Base-by-base conservation (phyloP, 1,284 basidiomycete species). In the Trametes polyzona region DNA sequence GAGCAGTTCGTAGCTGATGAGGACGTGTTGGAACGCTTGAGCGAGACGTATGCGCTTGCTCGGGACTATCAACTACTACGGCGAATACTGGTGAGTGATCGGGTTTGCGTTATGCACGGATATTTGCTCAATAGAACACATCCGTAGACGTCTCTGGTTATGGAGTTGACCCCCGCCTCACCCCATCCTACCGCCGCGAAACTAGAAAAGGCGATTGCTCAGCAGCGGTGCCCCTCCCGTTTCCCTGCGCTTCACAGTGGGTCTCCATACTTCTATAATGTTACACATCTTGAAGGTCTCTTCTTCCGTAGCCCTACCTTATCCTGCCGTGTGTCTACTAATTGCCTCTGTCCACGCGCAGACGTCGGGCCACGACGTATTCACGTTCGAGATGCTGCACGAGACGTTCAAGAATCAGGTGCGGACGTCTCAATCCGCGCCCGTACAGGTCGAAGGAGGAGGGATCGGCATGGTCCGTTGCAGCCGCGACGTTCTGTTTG, bases 331-430 rank as follows among this genome's bases (percentile, higher is more conserved):
- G n/a, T 90, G 88, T 67, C 76, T 93, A 24, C 78, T 93, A 33
- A 84, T 93, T 47, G 87, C 91, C 23, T 80, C 83, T 1, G 74
- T 81, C 57, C 91, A 92, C 64, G 76, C 79, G 8, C 75, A 83
- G 35, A 84, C 82, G 2, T 78, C 80, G 11, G 91, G 91, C 0
- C 88, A 92, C 58, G 79, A 85, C 23, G 69, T 69, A 6, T 81
- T 92, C 68, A 93, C 86, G 2, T 93, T 93, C 67, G 90, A 92
- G 68, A 89, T 92, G 86, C 77, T 93, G 3, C 76, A 86, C 59
- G 86, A 90, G 44, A 74, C 77, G 17, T 89, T 91, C 69, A 79
- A 80, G 29, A 81, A 82, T 55, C 88, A 91, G 70, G 78, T 89
- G 17, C 83, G 86, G 23, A 78, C 83, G 17, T 88, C 88, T 4